Conservation (phyloP, 108 stramenopile species). For the Cyclotella sp. region DNA sequence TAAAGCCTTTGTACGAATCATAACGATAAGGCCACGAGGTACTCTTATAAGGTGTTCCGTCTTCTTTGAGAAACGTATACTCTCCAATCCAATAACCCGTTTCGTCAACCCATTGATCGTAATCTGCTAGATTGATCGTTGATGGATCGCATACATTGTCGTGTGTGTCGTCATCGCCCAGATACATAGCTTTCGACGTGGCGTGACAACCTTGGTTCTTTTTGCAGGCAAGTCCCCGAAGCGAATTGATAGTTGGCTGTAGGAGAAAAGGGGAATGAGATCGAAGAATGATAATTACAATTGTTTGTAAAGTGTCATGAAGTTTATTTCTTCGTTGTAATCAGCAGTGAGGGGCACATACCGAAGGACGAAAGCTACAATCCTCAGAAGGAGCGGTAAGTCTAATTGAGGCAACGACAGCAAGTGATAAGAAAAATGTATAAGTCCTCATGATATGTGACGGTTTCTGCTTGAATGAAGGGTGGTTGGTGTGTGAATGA, state of each 20-base stretch:
- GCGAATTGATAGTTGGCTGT: too few relatives aligned
- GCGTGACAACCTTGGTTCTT: too few relatives aligned
- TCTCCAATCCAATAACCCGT: constrained; percentile 59
- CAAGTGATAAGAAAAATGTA: not conserved
- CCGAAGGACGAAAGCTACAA: not conserved
- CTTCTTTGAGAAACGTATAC: constrained; percentile 30
- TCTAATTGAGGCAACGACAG: not conserved
- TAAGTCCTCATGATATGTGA: not conserved
- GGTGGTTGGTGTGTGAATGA: not conserved
- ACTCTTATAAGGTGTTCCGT: constrained; percentile 24
- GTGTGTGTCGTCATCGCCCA: not conserved
- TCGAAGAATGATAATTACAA: too few relatives aligned
- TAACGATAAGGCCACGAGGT: constrained; percentile 44
- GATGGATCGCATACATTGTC: constrained; percentile 8
- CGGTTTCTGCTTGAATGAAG: not conserved
- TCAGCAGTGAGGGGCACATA: not conserved
- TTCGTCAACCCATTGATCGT: constrained; percentile 29
- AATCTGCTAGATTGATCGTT: constrained; percentile 5
- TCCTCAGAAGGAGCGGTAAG: constrained; percentile 1
- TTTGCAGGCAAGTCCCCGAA: too few relatives aligned
- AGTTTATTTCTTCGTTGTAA: too few relatives aligned
- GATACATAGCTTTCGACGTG: not conserved
- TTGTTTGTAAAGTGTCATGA: too few relatives aligned
- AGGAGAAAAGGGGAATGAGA: too few relatives aligned
- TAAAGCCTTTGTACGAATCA: constrained; percentile 37